Evolutionary conservation across 2,329 filamentous ascomycete genomes (phyloP).

Genomic region (Verticillium nonalfalfae): DNA sequence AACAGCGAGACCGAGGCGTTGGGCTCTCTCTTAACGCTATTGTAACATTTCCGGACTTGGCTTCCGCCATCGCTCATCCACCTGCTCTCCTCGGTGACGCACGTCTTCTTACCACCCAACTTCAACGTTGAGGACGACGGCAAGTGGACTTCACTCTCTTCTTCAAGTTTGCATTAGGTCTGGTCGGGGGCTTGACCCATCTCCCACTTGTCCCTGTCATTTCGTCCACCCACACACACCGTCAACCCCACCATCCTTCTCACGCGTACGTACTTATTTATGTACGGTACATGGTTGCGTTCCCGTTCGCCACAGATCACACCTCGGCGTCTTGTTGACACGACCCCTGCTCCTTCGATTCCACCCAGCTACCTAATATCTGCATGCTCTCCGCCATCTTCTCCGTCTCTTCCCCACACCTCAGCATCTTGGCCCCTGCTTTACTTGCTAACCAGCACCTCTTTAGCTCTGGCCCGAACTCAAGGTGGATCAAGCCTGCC

Average conservation of each 20-base stretch:
- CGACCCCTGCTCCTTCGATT: not conserved
- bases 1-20: not conserved
- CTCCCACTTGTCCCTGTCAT: slow-evolving; percentile 15
- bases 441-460: not conserved
- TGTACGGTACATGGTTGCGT: not conserved
- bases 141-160: not conserved
- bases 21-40: not conserved
- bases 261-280: not conserved
- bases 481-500: not conserved
- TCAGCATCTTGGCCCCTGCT: not conserved
- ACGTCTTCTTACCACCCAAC: not conserved
- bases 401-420: not conserved
- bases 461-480: not conserved
- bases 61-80: not conserved
- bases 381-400: not conserved
- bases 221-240: slow-evolving; percentile 2
- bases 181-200: not conserved
- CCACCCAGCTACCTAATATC: not conserved
- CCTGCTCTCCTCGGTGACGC: not conserved
- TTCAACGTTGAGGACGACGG: not conserved
- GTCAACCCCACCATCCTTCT: not conserved
- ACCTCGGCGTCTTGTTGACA: not conserved
- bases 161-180: not conserved
- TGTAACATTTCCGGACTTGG: not conserved
- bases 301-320: not conserved